Evolutionary conservation across 257 asterid genomes (phyloP), one percentile per base, ranked within the genome.

Genomic region (Petunia secreta): DNA sequence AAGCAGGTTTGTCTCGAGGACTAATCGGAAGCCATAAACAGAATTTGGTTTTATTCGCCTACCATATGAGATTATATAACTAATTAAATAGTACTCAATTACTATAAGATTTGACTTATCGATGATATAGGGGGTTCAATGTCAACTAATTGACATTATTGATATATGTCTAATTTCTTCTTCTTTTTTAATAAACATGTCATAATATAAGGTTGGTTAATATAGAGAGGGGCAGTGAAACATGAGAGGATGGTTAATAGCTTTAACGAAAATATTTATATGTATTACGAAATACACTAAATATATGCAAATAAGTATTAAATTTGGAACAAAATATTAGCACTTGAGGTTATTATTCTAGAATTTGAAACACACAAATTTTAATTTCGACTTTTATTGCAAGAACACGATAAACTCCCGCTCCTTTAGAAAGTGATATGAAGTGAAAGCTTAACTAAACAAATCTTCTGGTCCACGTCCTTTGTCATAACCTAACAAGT

Each of bases 121-220:
- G 53, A 46, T 62, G 7, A 62, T 68, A 67, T 7, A 64, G 6
- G 75, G n/a, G 16, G 59, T 46, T 25, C 58, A 44, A 68, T 46
- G 77, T 69, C 59, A 69, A 69, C 6, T 25, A 69, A 15, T 69
- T 69, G 77, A 69, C 59, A 69, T 69, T 69, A 48, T 69, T 69
- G 43, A 69, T 25, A 48, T 46, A 48, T 46, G 59, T 59, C 25
- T 69, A 46, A 69, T 69, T 59, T 46, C 41, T 25, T 40, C 9
- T 14, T 5, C 2, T 10, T 46, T 69, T 69, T 2, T 57, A 9
- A 46, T 44, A 34, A 69, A 69, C 10, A 46, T 69, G 40, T 69
- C 8, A n/a, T 68, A 44, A 68, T 68, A 68, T 4, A 67, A 67
- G 25, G 59, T 25, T 69, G 77, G 25, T 46, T 25, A 69, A 69